phyloP scores from a whole-genome alignment of 306 rosid genomes.

The Coriaria nepalensis region DNA sequence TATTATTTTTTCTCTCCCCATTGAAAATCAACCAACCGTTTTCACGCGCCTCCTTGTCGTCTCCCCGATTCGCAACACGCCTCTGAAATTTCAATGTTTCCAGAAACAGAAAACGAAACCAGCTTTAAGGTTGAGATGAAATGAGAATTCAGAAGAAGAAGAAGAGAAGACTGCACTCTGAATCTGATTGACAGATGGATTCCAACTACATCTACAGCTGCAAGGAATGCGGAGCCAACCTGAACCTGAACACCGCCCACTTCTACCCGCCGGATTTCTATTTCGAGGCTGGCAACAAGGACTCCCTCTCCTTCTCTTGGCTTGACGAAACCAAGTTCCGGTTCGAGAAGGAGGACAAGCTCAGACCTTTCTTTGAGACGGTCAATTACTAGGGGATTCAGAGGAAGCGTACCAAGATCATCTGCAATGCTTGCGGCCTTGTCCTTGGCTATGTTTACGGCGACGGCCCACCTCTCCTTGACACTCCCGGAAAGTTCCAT shows the following conservation, averaged over 20 bases:
- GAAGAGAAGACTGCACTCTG: no score
- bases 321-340: slow-evolving; percentile 53
- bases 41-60: no score
- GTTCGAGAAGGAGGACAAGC: slow-evolving; percentile 69
- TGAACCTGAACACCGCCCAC: slow-evolving; percentile 35
- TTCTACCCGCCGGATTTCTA: slow-evolving; percentile 51
- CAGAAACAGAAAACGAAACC: no score
- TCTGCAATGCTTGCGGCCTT: slow-evolving; percentile 36
- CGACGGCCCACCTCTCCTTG: slow-evolving; percentile 69
- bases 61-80: no score
- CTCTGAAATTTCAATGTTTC: no score
- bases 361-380: slow-evolving; percentile 74
- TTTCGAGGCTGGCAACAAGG: slow-evolving; percentile 90
- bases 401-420: slow-evolving; percentile 72
- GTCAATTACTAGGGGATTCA: slow-evolving; percentile 83
- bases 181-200: no score
- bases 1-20: no score
- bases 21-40: no score
- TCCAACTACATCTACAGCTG: slow-evolving; percentile 32
- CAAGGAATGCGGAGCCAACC: slow-evolving; percentile 45
- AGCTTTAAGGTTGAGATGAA: no score
- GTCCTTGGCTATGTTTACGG: slow-evolving; percentile 64
- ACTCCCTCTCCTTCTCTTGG: slow-evolving; percentile 52
- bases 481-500: slow-evolving; percentile 59
- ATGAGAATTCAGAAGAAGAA: no score